Percentiles rank a stretch among this genome's conserved stretches.
phyloP scores from a whole-genome alignment of 306 rosid species.

The Mucuna pruriens region DNA sequence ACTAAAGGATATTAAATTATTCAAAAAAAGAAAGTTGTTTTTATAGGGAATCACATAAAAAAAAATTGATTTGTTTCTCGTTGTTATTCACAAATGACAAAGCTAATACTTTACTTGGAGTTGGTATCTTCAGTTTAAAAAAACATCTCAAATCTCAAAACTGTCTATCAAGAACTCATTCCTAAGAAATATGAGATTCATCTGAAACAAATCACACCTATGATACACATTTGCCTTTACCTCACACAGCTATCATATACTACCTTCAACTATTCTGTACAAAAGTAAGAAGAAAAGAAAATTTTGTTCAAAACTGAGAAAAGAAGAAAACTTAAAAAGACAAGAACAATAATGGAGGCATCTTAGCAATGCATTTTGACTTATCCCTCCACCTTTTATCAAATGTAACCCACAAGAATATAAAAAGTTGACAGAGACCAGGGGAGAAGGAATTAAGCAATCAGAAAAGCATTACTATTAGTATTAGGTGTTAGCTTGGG shows the following conservation, averaged over 20 bases:
- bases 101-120: neutral
- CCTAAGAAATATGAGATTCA: neutral
- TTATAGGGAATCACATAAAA: neutral
- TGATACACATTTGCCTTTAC: neutral
- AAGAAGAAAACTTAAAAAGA: neutral
- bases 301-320: neutral
- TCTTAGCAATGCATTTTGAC: slow-evolving; percentile 19
- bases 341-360: slow-evolving; percentile 10
- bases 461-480: neutral
- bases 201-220: neutral
- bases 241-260: neutral
- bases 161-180: neutral
- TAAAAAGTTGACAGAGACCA: neutral
- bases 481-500: slow-evolving; percentile 22
- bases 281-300: slow-evolving; percentile 7
- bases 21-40: neutral
- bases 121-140: neutral
- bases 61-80: neutral
- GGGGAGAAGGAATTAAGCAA: neutral
- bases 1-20: neutral
- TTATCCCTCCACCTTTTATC: neutral
- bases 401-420: slow-evolving; percentile 20
- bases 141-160: neutral
- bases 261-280: neutral
- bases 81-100: neutral